phyloP scores from a whole-genome alignment of 2,329 filamentous ascomycete genomes.

The Pyrenophora teres region DNA sequence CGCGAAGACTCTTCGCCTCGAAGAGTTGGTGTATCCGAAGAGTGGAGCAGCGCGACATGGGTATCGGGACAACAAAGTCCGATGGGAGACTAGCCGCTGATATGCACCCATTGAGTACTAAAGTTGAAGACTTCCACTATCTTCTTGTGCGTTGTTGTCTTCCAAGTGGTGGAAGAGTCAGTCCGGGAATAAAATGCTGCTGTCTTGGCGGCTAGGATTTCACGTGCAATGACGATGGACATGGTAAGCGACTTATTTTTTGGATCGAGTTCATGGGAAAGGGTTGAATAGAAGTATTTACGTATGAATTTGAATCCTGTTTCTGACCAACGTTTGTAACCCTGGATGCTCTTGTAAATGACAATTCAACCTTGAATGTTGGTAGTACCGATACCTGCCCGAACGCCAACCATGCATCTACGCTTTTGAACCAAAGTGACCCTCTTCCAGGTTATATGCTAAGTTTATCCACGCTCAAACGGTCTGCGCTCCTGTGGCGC shows the following conservation, averaged over 20 bases:
- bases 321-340: slow-evolving; percentile 5
- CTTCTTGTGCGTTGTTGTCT: no score
- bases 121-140: no score
- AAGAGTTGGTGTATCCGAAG: slow-evolving; percentile 28
- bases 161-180: background rate
- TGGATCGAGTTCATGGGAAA: slow-evolving; percentile 11
- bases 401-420: slow-evolving; percentile 39
- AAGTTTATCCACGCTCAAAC: slow-evolving; percentile 73
- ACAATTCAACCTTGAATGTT: slow-evolving; percentile 13
- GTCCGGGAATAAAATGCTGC: slow-evolving; percentile 8
- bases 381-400: slow-evolving; percentile 13
- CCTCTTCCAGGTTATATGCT: slow-evolving; percentile 62
- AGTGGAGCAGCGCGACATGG: slow-evolving; percentile 27
- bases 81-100: slow-evolving; percentile 2
- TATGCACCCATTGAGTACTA: background rate
- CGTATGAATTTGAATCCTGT: slow-evolving; percentile 7
- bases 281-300: slow-evolving; percentile 16
- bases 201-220: slow-evolving; percentile 12
- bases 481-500: slow-evolving; percentile 72
- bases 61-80: slow-evolving; percentile 16
- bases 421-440: slow-evolving; percentile 9
- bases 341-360: slow-evolving; percentile 16
- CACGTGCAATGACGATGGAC: slow-evolving; percentile 11
- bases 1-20: slow-evolving; percentile 31
- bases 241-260: background rate